Percentiles rank a stretch among this genome's conserved stretches.
These are phyloP conservation scores for Pythium folliculosum DNA, from an alignment of 352 stramenopile species.

Conservation along the genomic window DNA sequence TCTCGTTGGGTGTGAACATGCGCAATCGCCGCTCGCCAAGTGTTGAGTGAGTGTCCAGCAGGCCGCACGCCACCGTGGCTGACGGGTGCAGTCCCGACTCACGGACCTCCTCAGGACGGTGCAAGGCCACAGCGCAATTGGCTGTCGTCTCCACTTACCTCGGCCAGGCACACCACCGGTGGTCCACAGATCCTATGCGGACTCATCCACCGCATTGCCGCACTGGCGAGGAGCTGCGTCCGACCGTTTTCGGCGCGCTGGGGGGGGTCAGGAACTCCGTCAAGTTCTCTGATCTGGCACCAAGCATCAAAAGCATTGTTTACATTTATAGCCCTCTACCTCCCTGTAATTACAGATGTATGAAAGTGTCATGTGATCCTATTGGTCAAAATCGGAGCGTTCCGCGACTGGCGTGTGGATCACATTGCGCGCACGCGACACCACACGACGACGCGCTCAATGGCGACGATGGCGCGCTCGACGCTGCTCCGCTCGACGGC, in stretches of 20 bases:
- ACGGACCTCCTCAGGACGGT: too few species aligned
- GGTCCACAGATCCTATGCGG: too few species aligned
- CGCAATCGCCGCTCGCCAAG: not conserved
- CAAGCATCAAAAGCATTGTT: too few species aligned
- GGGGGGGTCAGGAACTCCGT: too few species aligned
- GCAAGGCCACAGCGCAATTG: too few species aligned
- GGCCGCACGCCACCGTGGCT: not conserved
- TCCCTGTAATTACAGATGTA: not conserved
- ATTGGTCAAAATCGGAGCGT: not conserved
- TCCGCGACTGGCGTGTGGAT: slow-evolving; percentile 13
- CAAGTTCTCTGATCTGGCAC: too few species aligned
- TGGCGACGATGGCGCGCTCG: not conserved
- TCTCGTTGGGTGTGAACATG: not conserved
- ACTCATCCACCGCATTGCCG: too few species aligned
- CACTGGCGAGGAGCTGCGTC: too few species aligned
- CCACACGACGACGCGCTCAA: slow-evolving; percentile 5
- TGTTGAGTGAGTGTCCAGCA: not conserved
- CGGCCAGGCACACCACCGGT: too few species aligned
- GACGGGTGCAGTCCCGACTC: not conserved
- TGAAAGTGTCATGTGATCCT: not conserved
- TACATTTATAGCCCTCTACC: too few species aligned
- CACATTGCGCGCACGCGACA: slow-evolving; percentile 4
- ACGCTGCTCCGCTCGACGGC: not conserved
- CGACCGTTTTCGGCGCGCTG: too few species aligned
- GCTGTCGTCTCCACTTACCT: too few species aligned